Conservation (phyloP, 1,284 basidiomycete genomes). For the Gymnopus androsaceus region DNA sequence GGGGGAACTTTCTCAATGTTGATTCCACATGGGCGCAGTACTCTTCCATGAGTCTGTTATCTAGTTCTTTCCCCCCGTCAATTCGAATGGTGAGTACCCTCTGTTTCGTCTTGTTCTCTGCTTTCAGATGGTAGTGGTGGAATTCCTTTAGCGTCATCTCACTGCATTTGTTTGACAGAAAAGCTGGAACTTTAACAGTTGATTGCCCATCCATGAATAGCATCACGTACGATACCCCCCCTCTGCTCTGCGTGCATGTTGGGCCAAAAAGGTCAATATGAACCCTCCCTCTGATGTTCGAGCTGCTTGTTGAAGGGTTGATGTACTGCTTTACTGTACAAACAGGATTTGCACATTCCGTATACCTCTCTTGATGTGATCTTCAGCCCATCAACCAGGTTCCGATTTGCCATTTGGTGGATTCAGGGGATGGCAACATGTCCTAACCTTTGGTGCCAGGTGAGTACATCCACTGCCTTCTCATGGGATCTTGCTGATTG, state of each 20-base stretch:
- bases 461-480: slow-evolving; percentile 2
- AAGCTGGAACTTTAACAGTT: slow-evolving; percentile 13
- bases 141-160: too few relatives aligned
- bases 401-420: neutral
- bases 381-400: neutral
- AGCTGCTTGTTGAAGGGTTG: slow-evolving; percentile 20
- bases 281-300: slow-evolving; percentile 15
- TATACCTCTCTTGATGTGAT: too few relatives aligned
- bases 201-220: slow-evolving; percentile 16
- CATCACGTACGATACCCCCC: slow-evolving; percentile 21
- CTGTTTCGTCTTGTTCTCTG: too few relatives aligned
- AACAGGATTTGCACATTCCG: too few relatives aligned
- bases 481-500: neutral
- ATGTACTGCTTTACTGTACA: slow-evolving; percentile 12
- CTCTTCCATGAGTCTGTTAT: too few relatives aligned
- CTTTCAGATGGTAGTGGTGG: too few relatives aligned
- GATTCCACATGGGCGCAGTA: neutral
- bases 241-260: too few relatives aligned
- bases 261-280: too few relatives aligned
- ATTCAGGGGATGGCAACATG: slow-evolving; percentile 4
- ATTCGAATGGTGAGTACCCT: too few relatives aligned
- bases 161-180: too few relatives aligned
- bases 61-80: too few relatives aligned
- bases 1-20: neutral
- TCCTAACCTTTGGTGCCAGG: slow-evolving; percentile 11